Conservation (phyloP, 148 eudicot genomes). For the Bassia scoparia region DNA sequence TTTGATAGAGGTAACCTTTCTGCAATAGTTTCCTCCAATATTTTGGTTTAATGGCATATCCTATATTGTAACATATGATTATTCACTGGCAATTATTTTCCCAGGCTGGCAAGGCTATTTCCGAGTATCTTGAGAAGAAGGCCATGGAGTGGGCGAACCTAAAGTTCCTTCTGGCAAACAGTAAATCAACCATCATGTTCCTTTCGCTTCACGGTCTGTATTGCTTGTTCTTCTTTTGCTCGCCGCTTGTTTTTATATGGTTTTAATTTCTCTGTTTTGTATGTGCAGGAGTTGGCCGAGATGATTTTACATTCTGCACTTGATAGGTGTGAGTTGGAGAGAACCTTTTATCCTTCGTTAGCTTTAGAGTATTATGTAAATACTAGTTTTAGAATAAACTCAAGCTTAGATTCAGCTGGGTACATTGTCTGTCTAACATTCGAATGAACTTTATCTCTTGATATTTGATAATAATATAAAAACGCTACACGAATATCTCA, state of each 20-base stretch:
- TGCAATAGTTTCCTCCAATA: not conserved
- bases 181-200: conserved; percentile 31
- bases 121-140: conserved; percentile 81
- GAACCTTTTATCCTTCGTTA: not conserved
- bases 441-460: no score
- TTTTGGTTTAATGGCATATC: not conserved
- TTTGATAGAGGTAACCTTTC: conserved; percentile 52
- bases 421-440: not conserved
- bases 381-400: not conserved
- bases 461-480: no score
- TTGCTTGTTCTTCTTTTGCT: not conserved
- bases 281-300: conserved; percentile 83
- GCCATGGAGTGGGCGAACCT: conserved; percentile 91
- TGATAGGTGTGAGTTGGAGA: conserved; percentile 28
- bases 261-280: not conserved
- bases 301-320: conserved; percentile 80
- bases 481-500: no score
- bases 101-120: conserved; percentile 93
- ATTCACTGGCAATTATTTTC: not conserved
- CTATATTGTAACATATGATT: not conserved
- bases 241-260: not conserved
- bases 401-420: not conserved
- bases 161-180: conserved; percentile 89
- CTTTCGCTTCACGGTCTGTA: not conserved
- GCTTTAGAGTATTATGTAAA: not conserved